A percentile compares a stretch with the other conserved stretches of the same genome.
These are phyloP conservation scores for Penicillium aurantiogriseum DNA, from an alignment of 2,329 filamentous ascomycete genomes.

Conservation along the genomic window DNA sequence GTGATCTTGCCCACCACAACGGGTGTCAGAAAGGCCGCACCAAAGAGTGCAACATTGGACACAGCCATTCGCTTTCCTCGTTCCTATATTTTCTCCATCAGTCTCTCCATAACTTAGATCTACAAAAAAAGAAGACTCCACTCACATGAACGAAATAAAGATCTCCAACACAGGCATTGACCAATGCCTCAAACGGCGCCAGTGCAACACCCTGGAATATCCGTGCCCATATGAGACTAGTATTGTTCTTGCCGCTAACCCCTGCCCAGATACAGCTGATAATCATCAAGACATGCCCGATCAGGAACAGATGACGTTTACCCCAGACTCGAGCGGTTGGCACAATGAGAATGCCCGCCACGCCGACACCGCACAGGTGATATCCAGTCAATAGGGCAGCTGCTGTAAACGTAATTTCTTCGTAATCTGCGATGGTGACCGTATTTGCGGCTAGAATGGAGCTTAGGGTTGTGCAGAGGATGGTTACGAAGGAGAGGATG, in stretches of 20 bases:
- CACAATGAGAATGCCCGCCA: constrained; percentile 81
- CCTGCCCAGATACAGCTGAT: constrained; percentile 77
- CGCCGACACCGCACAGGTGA: constrained; percentile 77
- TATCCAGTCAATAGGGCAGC: constrained; percentile 83
- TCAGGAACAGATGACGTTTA: constrained; percentile 81
- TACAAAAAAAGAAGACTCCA: constrained; percentile 5
- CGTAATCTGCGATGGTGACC: constrained; percentile 69
- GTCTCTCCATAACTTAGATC: neutral
- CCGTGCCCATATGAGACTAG: constrained; percentile 71
- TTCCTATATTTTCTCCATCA: constrained; percentile 47
- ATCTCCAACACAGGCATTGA: constrained; percentile 87
- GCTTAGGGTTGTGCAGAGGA: constrained; percentile 80
- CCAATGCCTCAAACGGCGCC: constrained; percentile 84
- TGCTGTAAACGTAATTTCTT: constrained; percentile 65
- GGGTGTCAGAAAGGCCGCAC: constrained; percentile 73
- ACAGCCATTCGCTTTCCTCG: constrained; percentile 85
- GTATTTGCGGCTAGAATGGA: constrained; percentile 88
- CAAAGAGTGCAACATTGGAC: constrained; percentile 67
- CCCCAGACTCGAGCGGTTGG: constrained; percentile 88
- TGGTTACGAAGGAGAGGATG: constrained; percentile 73
- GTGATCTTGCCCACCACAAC: constrained; percentile 90
- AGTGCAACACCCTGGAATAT: constrained; percentile 83
- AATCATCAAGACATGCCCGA: constrained; percentile 73
- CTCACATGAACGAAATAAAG: constrained; percentile 82
- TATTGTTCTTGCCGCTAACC: constrained; percentile 64